Base-by-base conservation (phyloP, 306 rosid genomes). In the Vigna trinervia region DNA sequence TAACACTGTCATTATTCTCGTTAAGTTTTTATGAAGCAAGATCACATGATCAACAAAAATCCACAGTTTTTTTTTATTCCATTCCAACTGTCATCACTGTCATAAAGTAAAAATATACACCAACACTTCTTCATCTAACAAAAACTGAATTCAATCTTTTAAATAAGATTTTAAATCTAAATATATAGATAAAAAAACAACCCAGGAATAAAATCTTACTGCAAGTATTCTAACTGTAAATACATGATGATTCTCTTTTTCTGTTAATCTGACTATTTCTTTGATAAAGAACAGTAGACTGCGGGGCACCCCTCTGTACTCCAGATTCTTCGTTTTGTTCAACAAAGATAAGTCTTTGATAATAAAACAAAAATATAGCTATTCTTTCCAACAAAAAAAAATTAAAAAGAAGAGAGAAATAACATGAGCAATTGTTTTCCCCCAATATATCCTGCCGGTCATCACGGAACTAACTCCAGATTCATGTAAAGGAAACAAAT, bases 251-350 rank as follows among this genome's bases (percentile, higher is more conserved):
- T 45, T 30, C 12, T 41, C 46, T 41, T 66, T 28, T 38, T 38
- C 38, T 63, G 38, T 63, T 20, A 56, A 56, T 82, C 84, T 84
- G 91, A 87, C 88, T 23, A 81, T 84, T 87, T 89, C 93, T 85
- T 84, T 80, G 45, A 84, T 84, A 75, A 22, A 78, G 84, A 80
- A 81, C 69, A 77, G 61, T 66, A 69, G 17, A 32, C 7, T 15
- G 17, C 6, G 64, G 87, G 52, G 41, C 51, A 39, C 47, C 76
- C 51, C 45, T 39, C 66, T 67, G 63, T 52, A 14, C 64, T 54
- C 69, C 61, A 71, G 82, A 82, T 82, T 77, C 85, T 67, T 75
- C 77, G 87, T 66, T 85, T 30, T 48, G 69, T 80, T 78, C 87
- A 84, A 82, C 86, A 75, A 84, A 80, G 73, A 77, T 75, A 54